These are phyloP conservation scores for Emmonsiellopsis sp. DNA, from an alignment of 2,329 filamentous ascomycete genomes.

Conservation along the genomic window DNA sequence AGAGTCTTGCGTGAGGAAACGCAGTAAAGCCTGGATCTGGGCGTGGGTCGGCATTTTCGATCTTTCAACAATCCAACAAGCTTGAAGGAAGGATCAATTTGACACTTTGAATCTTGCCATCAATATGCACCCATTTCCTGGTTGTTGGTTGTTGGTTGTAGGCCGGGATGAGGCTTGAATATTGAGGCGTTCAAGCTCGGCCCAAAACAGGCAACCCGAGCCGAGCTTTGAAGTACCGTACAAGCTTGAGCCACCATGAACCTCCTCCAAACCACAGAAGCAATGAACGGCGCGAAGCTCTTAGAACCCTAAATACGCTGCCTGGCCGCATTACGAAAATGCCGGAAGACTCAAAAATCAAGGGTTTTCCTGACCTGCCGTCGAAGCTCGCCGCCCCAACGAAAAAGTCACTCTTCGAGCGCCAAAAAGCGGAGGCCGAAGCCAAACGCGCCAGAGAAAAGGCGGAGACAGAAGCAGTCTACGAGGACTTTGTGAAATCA, in stretches of 20 bases:
- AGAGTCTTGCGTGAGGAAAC: slow-evolving; percentile 50
- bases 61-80: too few relatives aligned
- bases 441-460: slow-evolving; percentile 77
- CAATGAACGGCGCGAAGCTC: not conserved
- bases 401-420: slow-evolving; percentile 82
- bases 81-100: too few relatives aligned
- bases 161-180: too few relatives aligned
- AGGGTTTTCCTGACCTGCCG: slow-evolving; percentile 59
- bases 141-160: too few relatives aligned
- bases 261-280: not conserved
- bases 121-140: too few relatives aligned
- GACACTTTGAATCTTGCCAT: too few relatives aligned
- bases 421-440: slow-evolving; percentile 79
- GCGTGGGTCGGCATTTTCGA: slow-evolving; percentile 16
- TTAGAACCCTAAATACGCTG: not conserved
- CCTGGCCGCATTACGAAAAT: slow-evolving; percentile 14
- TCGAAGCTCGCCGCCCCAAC: slow-evolving; percentile 70
- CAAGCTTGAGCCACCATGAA: not conserved
- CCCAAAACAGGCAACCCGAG: not conserved
- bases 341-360: slow-evolving; percentile 30
- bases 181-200: too few relatives aligned
- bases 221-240: not conserved
- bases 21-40: slow-evolving; percentile 38
- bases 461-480: slow-evolving; percentile 77
- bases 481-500: slow-evolving; percentile 78